Evolutionary conservation across 371 early-diverging fungal species (phyloP).

Genomic region (Sporodiniella umbellata): DNA sequence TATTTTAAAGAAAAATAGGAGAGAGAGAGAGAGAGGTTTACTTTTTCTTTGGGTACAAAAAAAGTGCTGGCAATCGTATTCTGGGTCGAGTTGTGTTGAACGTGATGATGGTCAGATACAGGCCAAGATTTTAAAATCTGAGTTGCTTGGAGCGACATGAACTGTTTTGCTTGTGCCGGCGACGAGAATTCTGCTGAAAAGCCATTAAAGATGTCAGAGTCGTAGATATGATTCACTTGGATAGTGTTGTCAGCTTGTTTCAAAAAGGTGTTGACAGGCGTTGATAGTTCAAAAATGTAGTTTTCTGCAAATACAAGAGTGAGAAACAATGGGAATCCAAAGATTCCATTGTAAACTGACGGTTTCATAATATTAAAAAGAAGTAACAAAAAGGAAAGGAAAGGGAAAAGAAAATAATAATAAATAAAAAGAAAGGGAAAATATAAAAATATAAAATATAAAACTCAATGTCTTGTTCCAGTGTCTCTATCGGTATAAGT

Average conservation of each 20-base stretch:
- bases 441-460: too few species aligned
- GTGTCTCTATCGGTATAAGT: too few species aligned
- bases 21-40: background rate
- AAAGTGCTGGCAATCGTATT: background rate
- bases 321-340: background rate
- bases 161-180: conserved; percentile 8
- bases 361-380: background rate
- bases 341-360: background rate
- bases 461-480: too few species aligned
- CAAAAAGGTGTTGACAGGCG: background rate
- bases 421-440: too few species aligned
- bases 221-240: conserved; percentile 23
- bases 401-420: too few species aligned
- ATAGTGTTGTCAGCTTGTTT: background rate
- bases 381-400: background rate
- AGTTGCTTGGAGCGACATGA: conserved; percentile 4
- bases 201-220: conserved; percentile 28
- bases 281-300: conserved; percentile 20
- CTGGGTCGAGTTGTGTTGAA: conserved; percentile 3
- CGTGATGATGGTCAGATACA: conserved; percentile 22
- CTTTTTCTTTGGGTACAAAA: conserved; percentile 13
- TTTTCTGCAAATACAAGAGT: background rate
- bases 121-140: conserved; percentile 28
- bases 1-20: background rate
- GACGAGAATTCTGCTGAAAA: conserved; percentile 24